Base-by-base conservation (phyloP, 352 stramenopile species). In the Peronospora destructor region DNA sequence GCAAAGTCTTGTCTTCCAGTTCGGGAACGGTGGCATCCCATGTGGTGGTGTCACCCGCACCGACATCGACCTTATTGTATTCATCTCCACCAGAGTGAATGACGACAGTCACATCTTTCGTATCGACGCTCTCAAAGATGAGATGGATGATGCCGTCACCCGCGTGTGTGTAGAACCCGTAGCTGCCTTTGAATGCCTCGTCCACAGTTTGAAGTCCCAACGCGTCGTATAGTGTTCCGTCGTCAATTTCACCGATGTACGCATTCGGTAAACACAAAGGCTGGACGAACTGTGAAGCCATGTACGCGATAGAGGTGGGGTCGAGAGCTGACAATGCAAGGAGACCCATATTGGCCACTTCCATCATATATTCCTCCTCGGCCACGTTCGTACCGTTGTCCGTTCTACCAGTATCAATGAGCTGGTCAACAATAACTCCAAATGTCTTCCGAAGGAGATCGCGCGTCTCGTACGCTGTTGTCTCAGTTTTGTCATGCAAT, bases 221-320 rank as follows among this genome's bases (percentile, higher is more conserved):
- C 1, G 68, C 66, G 17, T 67, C 41, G 14, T 69, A 42, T 0
- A 75, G 16, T 8, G 66, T 63, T 6, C 71, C 71, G 35, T 78
- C 63, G 14, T 70, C 60, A 39, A 83, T 75, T 3, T 72, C 54
- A 2, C 68, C 65, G 1, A 78, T 28, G 44, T 67, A 77, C 3
- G 56, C 46, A 10, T 65, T 76, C 0, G 71, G 65, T 8, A 64
- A 64, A 39, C 71, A 79, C 16, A 79, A 69, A 0, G 71, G 71
- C 38, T 83, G 68, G 0, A 83, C 53, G n/a, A 75, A 79, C 9
- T 77, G 56, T 13, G 68, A 58, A 1, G 61, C 68, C 66, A 83
- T 68, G 21, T 61, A 58, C 6, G 66, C 68, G 30, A 83, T 50
- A 35, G 66, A 68, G 4, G 64, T 77, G 0, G 64, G 60, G 21